Evolutionary conservation across 108 stramenopile genomes (phyloP), one percentile per base, ranked within the genome.

Genomic region (Nannochloropsis salina): DNA sequence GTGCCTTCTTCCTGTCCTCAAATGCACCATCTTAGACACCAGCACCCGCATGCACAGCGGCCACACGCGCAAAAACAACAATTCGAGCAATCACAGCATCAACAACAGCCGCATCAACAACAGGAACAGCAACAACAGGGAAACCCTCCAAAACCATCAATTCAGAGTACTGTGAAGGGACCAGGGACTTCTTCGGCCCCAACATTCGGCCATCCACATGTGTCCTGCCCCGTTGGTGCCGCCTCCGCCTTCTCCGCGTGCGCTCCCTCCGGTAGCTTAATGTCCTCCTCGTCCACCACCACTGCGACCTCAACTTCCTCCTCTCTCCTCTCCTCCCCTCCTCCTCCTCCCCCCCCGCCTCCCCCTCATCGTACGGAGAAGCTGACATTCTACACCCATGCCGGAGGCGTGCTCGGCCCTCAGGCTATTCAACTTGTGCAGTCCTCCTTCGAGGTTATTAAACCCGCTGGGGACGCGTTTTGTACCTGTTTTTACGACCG

Each of bases 341-440:
- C 61, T 74, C 61, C 61, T 8, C 61, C 61, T n/a, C 31, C 31
- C 0, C 31, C 31, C 0, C 61, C 61, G 15, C 61, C 8, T 6
- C 61, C 3, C n/a, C 61, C 61, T 0, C 61, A 74, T 4, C 61
- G 61, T n/a, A 74, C 61, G 3, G 61, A 74, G 61, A 74, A 74
- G n/a, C 61, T 74, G 20, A 74, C 61, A n/a, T 74, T 74, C n/a
- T 74, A 74, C 61, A 74, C 61, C 61, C 61, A 74, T n/a, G 61
- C 61, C 61, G 61, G 61, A 6, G 61, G 61, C 61, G 6, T 74
- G 20, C 61, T 74, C 2, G 61, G 61, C n/a, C 61, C 61, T 3
- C 61, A 74, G 61, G 61, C 61, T 4, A 74, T 74, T 6, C 61
- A 74, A n/a, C 61, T 74, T 2, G 61, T 74, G 15, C 61, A 74